A percentile compares a stretch with the other conserved stretches of the same genome.
phyloP scores from a whole-genome alignment of 169 alveolate genomes.

The Eimeria falciformis region DNA sequence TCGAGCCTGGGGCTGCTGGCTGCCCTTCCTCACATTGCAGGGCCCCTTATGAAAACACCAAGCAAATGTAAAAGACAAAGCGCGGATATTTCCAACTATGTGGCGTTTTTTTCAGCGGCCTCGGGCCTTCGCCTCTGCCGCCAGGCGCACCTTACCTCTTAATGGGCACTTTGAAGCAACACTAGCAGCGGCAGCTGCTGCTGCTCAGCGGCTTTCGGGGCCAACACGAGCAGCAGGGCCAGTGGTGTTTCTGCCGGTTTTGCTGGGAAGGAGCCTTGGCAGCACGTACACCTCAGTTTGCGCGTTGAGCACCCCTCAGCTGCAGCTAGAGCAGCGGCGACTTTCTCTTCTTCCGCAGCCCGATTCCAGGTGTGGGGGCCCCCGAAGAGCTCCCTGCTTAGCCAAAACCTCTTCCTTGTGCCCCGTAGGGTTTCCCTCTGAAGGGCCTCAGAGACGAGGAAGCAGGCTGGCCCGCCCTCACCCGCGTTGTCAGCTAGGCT shows the following conservation, averaged over 20 bases:
- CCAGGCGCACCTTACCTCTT: neutral
- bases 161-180: neutral
- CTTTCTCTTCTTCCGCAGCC: too few relatives aligned
- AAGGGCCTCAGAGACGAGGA: neutral
- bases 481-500: neutral
- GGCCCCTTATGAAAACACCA: neutral
- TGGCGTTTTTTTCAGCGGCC: neutral
- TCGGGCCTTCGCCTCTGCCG: neutral
- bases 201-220: neutral
- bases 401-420: too few relatives aligned
- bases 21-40: too few relatives aligned
- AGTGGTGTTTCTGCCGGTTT: too few relatives aligned
- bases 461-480: neutral
- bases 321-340: too few relatives aligned
- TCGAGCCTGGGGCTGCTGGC: too few relatives aligned
- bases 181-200: conserved; percentile 16
- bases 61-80: neutral
- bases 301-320: too few relatives aligned
- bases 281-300: too few relatives aligned
- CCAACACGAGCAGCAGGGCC: neutral
- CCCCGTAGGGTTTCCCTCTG: too few relatives aligned
- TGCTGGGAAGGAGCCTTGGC: too few relatives aligned
- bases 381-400: too few relatives aligned
- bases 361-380: too few relatives aligned
- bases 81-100: neutral